Evolutionary conservation across 805 yeast genomes (phyloP), one percentile per base, ranked within the genome.

Genomic region (Candida alai): DNA sequence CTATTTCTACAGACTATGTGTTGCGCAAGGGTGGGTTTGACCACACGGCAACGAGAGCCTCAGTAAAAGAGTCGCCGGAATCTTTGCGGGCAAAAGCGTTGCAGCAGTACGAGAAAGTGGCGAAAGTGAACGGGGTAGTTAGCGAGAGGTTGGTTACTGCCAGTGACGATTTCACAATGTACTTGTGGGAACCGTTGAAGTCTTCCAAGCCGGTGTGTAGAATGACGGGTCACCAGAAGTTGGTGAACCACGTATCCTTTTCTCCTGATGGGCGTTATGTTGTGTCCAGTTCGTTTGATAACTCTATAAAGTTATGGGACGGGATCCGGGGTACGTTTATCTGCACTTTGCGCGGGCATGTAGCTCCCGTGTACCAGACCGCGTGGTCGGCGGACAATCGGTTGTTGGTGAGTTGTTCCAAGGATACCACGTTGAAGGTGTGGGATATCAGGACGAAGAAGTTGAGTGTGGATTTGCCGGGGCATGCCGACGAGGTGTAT

Each of bases 321-420:
- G 97, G 97, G 10, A 64, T 84, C 44, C 83, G 84, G 39, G 98
- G 98, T 24, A 84, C 83, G 40, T 93, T 89, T 45, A 60, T 93
- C 19, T 77, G 95, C 4, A 87, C 97, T 0, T 78, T 93, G 51
- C 70, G 98, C 44, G 98, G 98, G 2, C 98, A 93, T 56, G 98
- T 93, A 39, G 96, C 97, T 0, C 87, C 97, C 3, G 98, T 93
- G 0, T 93, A 93, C 58, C 97, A 90, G 61, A 87, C 95, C 4
- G 86, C 97, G 0, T 93, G 98, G 98, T 87, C 96, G 3, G 81
- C 96, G 1, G 98, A 93, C 53, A 84, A 90, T 58, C 70, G 98
- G 47, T 65, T 90, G 23, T 65, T 93, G 37, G 98, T 88, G 7
- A 84, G 95, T 52, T 84, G 96, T 58, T 88, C 97, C 10, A 90